These are phyloP conservation scores for Hippophae rhamnoides DNA, from an alignment of 306 rosid genomes.

Conservation along the genomic window DNA sequence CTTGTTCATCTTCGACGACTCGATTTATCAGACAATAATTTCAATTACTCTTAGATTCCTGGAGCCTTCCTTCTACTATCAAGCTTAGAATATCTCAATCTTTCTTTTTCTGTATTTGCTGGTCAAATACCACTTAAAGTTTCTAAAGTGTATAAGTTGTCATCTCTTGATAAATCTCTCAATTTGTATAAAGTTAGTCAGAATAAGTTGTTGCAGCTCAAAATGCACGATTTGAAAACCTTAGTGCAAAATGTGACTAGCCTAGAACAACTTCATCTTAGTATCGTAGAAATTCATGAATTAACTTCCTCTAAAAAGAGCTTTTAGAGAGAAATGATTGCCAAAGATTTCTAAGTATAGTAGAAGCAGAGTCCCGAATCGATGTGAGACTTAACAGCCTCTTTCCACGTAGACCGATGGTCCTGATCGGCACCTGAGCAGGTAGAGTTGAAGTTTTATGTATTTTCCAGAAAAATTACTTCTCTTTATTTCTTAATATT, in stretches of 20 bases:
- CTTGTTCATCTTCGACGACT: constrained; percentile 13
- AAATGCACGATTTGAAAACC: background rate
- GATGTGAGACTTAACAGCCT: too few species aligned
- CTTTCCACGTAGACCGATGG: too few species aligned
- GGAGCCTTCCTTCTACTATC: background rate
- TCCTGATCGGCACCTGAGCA: too few species aligned
- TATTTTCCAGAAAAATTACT: too few species aligned
- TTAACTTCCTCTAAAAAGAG: too few species aligned
- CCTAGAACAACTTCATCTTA: constrained; percentile 1
- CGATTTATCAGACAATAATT: constrained; percentile 7
- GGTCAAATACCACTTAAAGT: constrained; percentile 13
- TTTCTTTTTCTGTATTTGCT: background rate
- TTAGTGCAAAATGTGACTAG: constrained; percentile 7
- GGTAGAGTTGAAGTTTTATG: too few species aligned
- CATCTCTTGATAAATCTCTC: background rate
- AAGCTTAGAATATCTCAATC: background rate
- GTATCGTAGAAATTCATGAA: background rate
- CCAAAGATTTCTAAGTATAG: too few species aligned
- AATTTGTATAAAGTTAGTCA: background rate
- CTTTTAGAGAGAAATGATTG: too few species aligned
- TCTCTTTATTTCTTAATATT: too few species aligned
- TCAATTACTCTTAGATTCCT: constrained; percentile 16
- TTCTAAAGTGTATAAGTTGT: constrained; percentile 2
- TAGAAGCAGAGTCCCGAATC: too few species aligned
- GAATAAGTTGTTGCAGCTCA: background rate